phyloP scores from a whole-genome alignment of 2,329 filamentous ascomycete species.

The Pseudocercospora ulei region DNA sequence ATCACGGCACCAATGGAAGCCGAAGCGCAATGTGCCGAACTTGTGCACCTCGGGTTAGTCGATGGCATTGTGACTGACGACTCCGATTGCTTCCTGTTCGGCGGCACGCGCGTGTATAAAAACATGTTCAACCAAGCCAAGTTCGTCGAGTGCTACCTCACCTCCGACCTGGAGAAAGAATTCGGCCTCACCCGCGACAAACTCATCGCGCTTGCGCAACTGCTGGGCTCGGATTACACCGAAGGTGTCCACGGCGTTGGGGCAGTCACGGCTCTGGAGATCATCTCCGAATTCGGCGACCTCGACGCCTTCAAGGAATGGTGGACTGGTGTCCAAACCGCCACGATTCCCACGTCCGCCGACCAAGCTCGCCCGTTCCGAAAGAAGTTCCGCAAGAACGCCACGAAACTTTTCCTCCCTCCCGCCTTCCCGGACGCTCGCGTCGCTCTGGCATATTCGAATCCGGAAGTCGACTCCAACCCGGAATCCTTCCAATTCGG shows the following conservation, averaged over 20 bases:
- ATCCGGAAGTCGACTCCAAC: conserved; percentile 74
- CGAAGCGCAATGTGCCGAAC: conserved; percentile 90
- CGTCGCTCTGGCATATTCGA: conserved; percentile 72
- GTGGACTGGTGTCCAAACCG: conserved; percentile 70
- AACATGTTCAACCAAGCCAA: conserved; percentile 99
- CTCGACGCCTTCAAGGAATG: conserved; percentile 74
- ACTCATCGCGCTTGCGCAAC: conserved; percentile 79
- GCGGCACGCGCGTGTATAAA: conserved; percentile 92
- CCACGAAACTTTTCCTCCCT: conserved; percentile 76
- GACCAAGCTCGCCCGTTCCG: conserved; percentile 57
- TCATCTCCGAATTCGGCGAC: conserved; percentile 75
- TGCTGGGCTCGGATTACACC: conserved; percentile 90
- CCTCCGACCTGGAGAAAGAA: conserved; percentile 74
- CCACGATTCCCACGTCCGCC: conserved; percentile 50
- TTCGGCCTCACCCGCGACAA: conserved; percentile 77
- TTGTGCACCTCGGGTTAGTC: conserved; percentile 75
- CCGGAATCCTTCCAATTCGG: conserved; percentile 86
- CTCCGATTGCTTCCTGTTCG: conserved; percentile 92
- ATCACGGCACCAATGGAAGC: conserved; percentile 98
- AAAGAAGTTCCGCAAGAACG: conserved; percentile 77
- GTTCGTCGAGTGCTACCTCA: conserved; percentile 90
- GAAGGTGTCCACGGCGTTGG: conserved; percentile 84
- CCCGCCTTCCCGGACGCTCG: conserved; percentile 65
- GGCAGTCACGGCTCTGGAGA: conserved; percentile 87
- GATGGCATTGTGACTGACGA: conserved; percentile 98